Conservation (phyloP, 164 flowering plant species). For the Magnolia kwangsiensis region DNA sequence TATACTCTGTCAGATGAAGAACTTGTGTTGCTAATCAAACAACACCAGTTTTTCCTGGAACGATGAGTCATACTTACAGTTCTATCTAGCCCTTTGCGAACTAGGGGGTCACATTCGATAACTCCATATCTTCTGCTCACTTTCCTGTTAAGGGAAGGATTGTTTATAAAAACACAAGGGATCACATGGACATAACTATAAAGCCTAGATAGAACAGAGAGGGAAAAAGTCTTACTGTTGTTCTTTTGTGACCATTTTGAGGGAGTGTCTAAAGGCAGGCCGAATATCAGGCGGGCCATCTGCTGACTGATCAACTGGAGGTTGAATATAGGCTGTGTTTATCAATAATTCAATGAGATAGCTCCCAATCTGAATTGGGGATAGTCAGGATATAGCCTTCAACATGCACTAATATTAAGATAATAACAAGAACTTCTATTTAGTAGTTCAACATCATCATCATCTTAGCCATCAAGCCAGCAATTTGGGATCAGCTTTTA, state of each 20-base stretch:
- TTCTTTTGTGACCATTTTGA: constrained; percentile 40
- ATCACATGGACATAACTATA: not conserved
- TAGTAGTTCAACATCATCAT: not conserved
- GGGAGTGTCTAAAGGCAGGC: constrained; percentile 81
- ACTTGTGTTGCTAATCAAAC: not conserved
- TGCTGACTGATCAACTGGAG: constrained; percentile 54
- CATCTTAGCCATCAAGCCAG: too few relatives aligned
- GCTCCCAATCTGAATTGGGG: constrained; percentile 69
- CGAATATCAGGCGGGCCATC: constrained; percentile 77
- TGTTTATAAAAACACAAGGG: not conserved
- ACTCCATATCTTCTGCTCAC: constrained; percentile 49
- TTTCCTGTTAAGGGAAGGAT: constrained; percentile 36
- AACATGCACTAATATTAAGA: not conserved
- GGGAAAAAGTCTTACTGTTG: constrained; percentile 29
- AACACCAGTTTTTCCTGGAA: not conserved
- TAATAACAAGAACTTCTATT: not conserved
- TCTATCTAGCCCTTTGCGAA: constrained; percentile 49
- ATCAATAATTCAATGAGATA: constrained; percentile 76
- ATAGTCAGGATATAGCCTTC: not conserved
- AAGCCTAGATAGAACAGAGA: not conserved
- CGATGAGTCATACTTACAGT: constrained; percentile 35
- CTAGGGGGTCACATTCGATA: constrained; percentile 52
- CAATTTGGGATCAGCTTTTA: not conserved
- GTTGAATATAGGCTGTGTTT: constrained; percentile 80
- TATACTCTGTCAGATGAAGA: not conserved